phyloP scores from a whole-genome alignment of 176 grass and related monocot species.

The Ampelocalamus luodianensis region DNA sequence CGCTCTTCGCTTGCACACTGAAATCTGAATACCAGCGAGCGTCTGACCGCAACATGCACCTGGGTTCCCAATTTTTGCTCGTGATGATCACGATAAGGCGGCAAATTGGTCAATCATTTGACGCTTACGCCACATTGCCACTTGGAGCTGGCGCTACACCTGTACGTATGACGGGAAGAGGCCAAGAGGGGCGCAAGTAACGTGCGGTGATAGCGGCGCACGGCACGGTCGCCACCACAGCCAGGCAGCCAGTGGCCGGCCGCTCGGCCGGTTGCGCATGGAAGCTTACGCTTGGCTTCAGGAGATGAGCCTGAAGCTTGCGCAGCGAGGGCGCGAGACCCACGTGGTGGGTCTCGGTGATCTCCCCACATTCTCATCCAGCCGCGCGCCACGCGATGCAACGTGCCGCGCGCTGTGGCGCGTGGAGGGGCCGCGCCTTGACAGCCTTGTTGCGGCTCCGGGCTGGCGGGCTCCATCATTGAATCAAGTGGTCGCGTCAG shows the following conservation, averaged over 20 bases:
- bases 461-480: conserved; percentile 22
- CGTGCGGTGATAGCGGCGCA: conserved; percentile 15
- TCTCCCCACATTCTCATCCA: neutral
- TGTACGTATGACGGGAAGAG: neutral
- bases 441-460: conserved; percentile 15
- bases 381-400: neutral
- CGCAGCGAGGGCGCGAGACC: neutral
- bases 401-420: neutral
- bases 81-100: neutral
- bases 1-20: conserved; percentile 5
- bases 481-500: neutral
- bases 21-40: neutral
- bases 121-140: conserved; percentile 15
- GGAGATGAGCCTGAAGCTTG: neutral
- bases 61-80: neutral
- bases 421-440: conserved; percentile 4
- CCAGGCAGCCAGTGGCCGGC: no score
- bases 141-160: conserved; percentile 1
- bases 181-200: neutral
- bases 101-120: neutral
- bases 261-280: conserved; percentile 22
- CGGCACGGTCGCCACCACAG: neutral
- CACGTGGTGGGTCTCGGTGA: conserved; percentile 51
- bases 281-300: neutral
- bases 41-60: neutral